Conservation (phyloP, 257 asterid genomes). For the Solanum stenotomum region DNA sequence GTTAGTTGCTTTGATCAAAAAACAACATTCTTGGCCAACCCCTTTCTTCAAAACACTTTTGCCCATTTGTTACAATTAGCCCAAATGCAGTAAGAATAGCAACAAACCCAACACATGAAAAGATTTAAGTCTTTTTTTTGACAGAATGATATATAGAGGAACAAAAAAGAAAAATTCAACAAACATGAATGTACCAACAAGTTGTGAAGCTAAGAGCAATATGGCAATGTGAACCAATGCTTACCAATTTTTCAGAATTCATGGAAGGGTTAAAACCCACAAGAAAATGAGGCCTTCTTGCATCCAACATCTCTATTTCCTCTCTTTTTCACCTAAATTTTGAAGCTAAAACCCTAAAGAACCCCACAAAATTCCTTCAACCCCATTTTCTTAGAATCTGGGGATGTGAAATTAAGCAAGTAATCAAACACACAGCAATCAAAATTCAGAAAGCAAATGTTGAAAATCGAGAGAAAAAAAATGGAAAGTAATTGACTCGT, state of each 20-base stretch:
- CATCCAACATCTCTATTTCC: conserved; percentile 33
- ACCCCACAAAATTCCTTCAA: not conserved
- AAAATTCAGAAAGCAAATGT: not conserved
- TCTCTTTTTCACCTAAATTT: not conserved
- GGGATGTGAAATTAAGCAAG: not conserved
- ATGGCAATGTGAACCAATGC: not conserved
- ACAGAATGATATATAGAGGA: not conserved
- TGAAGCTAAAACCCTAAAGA: not conserved
- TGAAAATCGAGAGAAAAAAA: not conserved
- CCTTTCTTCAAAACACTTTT: not conserved
- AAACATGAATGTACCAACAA: not conserved
- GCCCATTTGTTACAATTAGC: not conserved
- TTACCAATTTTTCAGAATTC: conserved; percentile 62
- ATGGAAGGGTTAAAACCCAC: conserved; percentile 60
- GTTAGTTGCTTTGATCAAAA: not conserved
- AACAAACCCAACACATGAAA: not conserved
- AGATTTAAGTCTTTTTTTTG: not conserved
- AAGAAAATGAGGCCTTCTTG: conserved; percentile 63
- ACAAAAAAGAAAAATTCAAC: not conserved
- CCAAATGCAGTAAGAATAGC: not conserved
- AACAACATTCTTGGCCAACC: not conserved
- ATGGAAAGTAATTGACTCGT: not conserved
- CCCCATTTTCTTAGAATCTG: not conserved
- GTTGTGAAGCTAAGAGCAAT: not conserved
- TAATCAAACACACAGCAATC: not conserved